These are phyloP conservation scores for Aspergillus fumigatus DNA, from an alignment of 2,329 filamentous ascomycete species.

Conservation along the genomic window DNA sequence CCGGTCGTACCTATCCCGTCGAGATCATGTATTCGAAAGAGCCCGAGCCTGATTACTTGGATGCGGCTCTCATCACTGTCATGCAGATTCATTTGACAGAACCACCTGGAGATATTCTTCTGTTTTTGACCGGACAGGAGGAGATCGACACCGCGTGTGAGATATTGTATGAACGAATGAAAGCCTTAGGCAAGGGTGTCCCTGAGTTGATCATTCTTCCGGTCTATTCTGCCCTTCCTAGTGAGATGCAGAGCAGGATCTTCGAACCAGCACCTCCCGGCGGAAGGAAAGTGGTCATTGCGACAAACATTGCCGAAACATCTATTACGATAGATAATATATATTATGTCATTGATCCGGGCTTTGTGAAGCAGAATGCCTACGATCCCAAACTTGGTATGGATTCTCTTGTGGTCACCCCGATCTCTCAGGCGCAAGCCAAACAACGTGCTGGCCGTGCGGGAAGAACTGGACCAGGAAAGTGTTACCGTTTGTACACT, in stretches of 20 bases:
- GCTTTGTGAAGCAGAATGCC: slow-evolving; percentile 95
- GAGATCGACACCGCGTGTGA: slow-evolving; percentile 96
- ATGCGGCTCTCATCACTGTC: slow-evolving; percentile 88
- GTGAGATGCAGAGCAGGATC: slow-evolving; percentile 88
- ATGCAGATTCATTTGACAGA: slow-evolving; percentile 98
- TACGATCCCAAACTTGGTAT: slow-evolving; percentile 97
- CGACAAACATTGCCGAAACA: slow-evolving; percentile 97
- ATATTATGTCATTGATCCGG: slow-evolving; percentile 94
- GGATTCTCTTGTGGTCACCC: slow-evolving; percentile 92
- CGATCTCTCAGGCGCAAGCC: slow-evolving; percentile 93
- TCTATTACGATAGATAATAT: slow-evolving; percentile 98
- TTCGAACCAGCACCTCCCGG: slow-evolving; percentile 90
- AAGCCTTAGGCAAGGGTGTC: slow-evolving; percentile 81
- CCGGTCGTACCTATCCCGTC: slow-evolving; percentile 89
- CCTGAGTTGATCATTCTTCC: slow-evolving; percentile 90
- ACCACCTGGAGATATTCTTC: slow-evolving; percentile 85
- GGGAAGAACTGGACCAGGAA: slow-evolving; percentile 89
- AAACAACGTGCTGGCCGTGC: slow-evolving; percentile 91
- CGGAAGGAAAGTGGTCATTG: slow-evolving; percentile 88
- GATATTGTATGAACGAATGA: slow-evolving; percentile 92
- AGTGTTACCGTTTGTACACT: slow-evolving; percentile 92
- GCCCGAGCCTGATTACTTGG: slow-evolving; percentile 92
- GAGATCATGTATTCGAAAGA: slow-evolving; percentile 94
- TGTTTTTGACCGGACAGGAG: slow-evolving; percentile 95
- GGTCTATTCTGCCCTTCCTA: slow-evolving; percentile 91